Percentiles rank a stretch among this genome's conserved stretches.
Evolutionary conservation across 352 stramenopile species (phyloP).

Genomic region (Elongisporangium anandrum): DNA sequence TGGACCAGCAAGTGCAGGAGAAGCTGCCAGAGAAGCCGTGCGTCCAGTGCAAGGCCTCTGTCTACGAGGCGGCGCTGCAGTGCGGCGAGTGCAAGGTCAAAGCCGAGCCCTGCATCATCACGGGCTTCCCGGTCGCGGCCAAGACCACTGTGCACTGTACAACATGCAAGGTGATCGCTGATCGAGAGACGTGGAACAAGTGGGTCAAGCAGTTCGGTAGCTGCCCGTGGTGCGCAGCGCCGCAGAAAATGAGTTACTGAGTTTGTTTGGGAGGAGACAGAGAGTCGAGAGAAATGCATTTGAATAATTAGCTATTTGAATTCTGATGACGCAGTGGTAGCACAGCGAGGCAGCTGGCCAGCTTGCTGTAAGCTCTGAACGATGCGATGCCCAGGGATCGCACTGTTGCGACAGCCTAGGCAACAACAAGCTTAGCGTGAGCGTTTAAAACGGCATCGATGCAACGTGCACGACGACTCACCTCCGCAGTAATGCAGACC

Average conservation of each 20-base stretch:
- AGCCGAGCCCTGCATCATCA: slow-evolving; percentile 87
- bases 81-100: slow-evolving; percentile 75
- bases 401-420: slow-evolving; percentile 30
- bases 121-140: slow-evolving; percentile 83
- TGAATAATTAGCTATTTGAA: not conserved
- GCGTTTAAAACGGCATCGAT: not conserved
- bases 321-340: not conserved
- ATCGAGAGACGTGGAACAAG: slow-evolving; percentile 87
- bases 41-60: slow-evolving; percentile 65
- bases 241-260: slow-evolving; percentile 85
- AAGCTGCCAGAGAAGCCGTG: slow-evolving; percentile 79
- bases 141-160: slow-evolving; percentile 88
- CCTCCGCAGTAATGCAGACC: slow-evolving; percentile 53
- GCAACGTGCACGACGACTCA: slow-evolving; percentile 1
- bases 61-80: slow-evolving; percentile 85
- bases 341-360: slow-evolving; percentile 17
- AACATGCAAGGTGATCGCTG: slow-evolving; percentile 84
- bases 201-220: slow-evolving; percentile 85
- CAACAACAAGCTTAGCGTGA: not conserved
- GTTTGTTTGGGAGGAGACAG: not conserved
- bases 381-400: slow-evolving; percentile 29
- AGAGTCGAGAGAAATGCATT: not conserved
- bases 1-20: slow-evolving; percentile 93
- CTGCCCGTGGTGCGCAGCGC: slow-evolving; percentile 74
- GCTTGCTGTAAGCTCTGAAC: slow-evolving; percentile 15